Percentiles rank a stretch among this genome's conserved stretches.
phyloP scores from a whole-genome alignment of 1,284 basidiomycete species.

The Naganishia liquefaciens region DNA sequence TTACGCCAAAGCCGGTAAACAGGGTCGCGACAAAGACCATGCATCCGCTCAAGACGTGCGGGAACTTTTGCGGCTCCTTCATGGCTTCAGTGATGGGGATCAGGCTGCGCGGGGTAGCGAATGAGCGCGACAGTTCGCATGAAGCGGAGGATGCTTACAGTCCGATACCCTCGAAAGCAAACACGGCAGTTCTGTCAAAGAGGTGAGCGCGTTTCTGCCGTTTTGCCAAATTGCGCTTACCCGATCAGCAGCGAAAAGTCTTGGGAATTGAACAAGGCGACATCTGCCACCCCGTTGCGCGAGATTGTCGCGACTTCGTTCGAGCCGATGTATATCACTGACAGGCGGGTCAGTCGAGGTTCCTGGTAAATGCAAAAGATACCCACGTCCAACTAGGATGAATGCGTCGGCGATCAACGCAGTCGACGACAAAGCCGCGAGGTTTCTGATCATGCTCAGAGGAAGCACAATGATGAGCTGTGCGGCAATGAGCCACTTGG shows the following conservation, averaged over 20 bases:
- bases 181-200: conserved; percentile 79
- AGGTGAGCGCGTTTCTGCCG: not conserved
- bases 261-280: conserved; percentile 82
- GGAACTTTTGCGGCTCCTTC: conserved; percentile 90
- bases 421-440: conserved; percentile 88
- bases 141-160: conserved; percentile 60
- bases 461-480: conserved; percentile 87
- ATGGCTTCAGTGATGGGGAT: conserved; percentile 98
- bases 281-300: conserved; percentile 71
- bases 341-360: not conserved
- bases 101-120: conserved; percentile 55
- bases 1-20: conserved; percentile 85
- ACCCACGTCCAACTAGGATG: conserved; percentile 76
- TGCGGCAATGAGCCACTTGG: conserved; percentile 76
- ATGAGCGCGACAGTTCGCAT: not conserved
- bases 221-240: conserved; percentile 53
- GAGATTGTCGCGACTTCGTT: conserved; percentile 72
- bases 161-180: conserved; percentile 97
- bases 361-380: not conserved
- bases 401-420: conserved; percentile 93
- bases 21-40: conserved; percentile 72
- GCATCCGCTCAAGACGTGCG: conserved; percentile 80
- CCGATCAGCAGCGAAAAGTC: conserved; percentile 92
- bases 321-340: conserved; percentile 76
- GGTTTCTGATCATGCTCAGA: conserved; percentile 78